Conservation (phyloP, 1,139 yeast genomes). For the Hyphopichia pseudoburtonii region DNA sequence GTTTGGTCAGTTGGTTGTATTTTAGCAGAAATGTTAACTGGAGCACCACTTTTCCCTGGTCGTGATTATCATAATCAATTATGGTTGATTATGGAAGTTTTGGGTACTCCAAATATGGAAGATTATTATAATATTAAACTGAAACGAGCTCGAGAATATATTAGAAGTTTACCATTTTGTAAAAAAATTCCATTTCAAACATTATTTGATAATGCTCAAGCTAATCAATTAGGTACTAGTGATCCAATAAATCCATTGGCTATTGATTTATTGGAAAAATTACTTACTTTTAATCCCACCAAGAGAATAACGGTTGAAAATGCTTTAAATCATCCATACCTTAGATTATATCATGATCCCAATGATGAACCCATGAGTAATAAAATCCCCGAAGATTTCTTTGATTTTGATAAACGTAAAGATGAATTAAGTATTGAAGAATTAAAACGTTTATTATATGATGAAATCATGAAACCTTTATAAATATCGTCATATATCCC, state of each 20-base stretch:
- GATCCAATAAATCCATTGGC: conserved; percentile 60
- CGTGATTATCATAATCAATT: conserved; percentile 91
- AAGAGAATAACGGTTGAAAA: conserved; percentile 77
- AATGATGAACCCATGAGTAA: conserved; percentile 78
- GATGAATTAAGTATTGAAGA: conserved; percentile 70
- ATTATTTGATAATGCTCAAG: conserved; percentile 6
- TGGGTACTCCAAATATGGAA: conserved; percentile 87
- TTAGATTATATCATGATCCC: conserved; percentile 76
- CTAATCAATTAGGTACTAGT: conserved; percentile 8
- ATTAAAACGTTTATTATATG: conserved; percentile 66
- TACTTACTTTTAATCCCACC: conserved; percentile 78
- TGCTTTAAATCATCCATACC: conserved; percentile 81
- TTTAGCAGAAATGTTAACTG: conserved; percentile 85
- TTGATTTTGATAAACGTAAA: conserved; percentile 77
- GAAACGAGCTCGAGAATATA: conserved; percentile 83
- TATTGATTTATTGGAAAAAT: conserved; percentile 69
- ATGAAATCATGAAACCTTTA: conserved; percentile 50
- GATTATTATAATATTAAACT: conserved; percentile 80
- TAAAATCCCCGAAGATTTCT: conserved; percentile 74
- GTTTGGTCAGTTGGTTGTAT: conserved; percentile 98
- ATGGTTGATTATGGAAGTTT: conserved; percentile 78
- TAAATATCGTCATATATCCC: conserved; percentile 6
- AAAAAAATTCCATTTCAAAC: conserved; percentile 50
- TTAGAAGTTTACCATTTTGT: conserved; percentile 68
- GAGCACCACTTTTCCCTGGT: conserved; percentile 91